A percentile compares a stretch with the other conserved stretches of the same genome.
Evolutionary conservation across 2,329 filamentous ascomycete species (phyloP).

Genomic region (Neocucurbitaria cava): DNA sequence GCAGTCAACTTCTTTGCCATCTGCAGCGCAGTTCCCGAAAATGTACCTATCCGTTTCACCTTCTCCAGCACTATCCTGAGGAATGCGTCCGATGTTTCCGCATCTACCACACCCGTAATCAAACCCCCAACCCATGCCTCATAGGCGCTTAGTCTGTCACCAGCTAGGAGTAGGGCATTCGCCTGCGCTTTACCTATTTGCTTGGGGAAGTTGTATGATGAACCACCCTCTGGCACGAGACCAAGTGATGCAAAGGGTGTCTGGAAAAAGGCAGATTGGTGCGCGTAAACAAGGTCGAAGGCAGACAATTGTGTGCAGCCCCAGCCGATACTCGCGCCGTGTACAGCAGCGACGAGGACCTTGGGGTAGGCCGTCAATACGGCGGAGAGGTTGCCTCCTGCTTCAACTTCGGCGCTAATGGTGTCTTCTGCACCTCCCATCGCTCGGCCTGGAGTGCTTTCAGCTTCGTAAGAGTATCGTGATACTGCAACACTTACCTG

Average conservation of each 20-base stretch:
- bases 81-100: conserved; percentile 12
- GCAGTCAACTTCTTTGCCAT: conserved; percentile 20
- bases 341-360: conserved; percentile 25
- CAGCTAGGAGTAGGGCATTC: conserved; percentile 23
- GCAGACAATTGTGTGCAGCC: conserved; percentile 24
- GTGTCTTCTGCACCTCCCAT: conserved; percentile 19
- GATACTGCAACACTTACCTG: conserved; percentile 5
- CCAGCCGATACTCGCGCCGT: conserved; percentile 28
- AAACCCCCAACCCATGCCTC: conserved; percentile 23
- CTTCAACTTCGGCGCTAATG: conserved; percentile 26
- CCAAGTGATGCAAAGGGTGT: conserved; percentile 25
- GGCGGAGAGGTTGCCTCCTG: conserved; percentile 13
- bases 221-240: conserved; percentile 27
- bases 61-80: conserved; percentile 16
- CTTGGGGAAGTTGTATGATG: conserved; percentile 22
- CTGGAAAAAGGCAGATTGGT: conserved; percentile 25
- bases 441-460: conserved; percentile 10
- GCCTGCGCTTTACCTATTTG: conserved; percentile 22
- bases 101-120: conserved; percentile 20
- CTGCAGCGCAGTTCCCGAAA: conserved; percentile 17
- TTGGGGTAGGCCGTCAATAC: conserved; percentile 21
- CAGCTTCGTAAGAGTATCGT: background rate
- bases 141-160: conserved; percentile 20
- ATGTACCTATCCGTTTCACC: conserved; percentile 21
- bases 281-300: conserved; percentile 29